Base-by-base conservation (phyloP, 345 rosid species). In the Raphanus raphanistrum region DNA sequence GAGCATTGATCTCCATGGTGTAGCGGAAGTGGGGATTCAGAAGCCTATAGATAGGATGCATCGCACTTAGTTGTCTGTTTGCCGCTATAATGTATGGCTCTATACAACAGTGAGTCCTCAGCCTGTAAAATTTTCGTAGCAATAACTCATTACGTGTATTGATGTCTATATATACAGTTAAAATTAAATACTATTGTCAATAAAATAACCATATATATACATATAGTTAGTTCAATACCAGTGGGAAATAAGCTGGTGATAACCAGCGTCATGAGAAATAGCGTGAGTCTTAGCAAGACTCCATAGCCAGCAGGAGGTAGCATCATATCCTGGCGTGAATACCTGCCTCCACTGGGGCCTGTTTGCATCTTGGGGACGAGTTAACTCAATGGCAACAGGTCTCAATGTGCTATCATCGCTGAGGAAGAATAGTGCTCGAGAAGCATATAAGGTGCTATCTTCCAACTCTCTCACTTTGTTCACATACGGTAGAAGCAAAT, bases 81-180 rank as follows among this genome's bases (percentile, higher is more conserved):
- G 91, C 73, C 0, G 93, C 90, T 65, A 89, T 88, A 70, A 90
- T 87, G 57, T 79, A 90, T 4, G 97, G 97, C 68, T 92, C 97
- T 7, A 77, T 76, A 32, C 83, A 82, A 9, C 86, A 83, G 59
- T 92, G 95, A 74, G 93, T 88, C 81, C 93, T 84, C 15, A 92
- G 63, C 97, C 97, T 89, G 70, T 74, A 62, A 33, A 29, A 6
- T 29, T 7, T 59, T 13, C 0, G 1, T 9, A 15, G 28, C 28
- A 8, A 55, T 71, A 36, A 71, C 57, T 2, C 16, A 28, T 29
- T 3, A 28, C 28, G 31, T 28, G 45, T 6, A 35, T 38, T 43
- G 12, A 43, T 43, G 52, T 43, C 52, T 43, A 12, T 61, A 10
- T 43, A 12, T 61, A 10, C 28, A 13, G 9, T 29, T 29, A 15